These are phyloP conservation scores for Aspergillus luchuensis DNA, from an alignment of 2,329 filamentous ascomycete genomes.

Conservation along the genomic window DNA sequence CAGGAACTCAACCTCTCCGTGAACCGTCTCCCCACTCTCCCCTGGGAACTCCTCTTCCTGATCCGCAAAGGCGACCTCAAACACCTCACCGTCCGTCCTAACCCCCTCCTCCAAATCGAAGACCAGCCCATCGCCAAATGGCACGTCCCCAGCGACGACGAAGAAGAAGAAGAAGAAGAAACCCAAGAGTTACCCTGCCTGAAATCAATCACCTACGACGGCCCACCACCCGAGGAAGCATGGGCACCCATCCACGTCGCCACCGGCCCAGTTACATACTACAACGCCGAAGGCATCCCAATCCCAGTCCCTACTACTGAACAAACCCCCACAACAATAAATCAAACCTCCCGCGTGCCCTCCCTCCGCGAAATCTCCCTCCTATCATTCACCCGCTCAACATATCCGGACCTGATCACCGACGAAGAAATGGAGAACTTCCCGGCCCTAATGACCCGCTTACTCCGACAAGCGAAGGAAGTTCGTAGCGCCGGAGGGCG, in stretches of 20 bases:
- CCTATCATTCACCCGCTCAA: conserved; percentile 40
- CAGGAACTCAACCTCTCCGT: conserved; percentile 49
- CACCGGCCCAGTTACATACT: conserved; percentile 33
- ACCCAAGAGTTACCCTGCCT: background rate
- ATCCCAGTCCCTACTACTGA: background rate
- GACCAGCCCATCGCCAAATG: conserved; percentile 35
- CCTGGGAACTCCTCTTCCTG: conserved; percentile 49
- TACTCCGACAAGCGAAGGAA: conserved; percentile 39
- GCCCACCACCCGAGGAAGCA: conserved; percentile 30
- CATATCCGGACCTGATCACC: conserved; percentile 40
- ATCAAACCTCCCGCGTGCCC: no score
- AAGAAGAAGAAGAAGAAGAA: no score
- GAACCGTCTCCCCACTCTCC: conserved; percentile 46
- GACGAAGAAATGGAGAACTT: conserved; percentile 38
- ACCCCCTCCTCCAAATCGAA: conserved; percentile 40
- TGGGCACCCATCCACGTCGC: conserved; percentile 43
- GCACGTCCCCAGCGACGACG: conserved; percentile 25
- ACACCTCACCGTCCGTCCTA: conserved; percentile 43
- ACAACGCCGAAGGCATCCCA: conserved; percentile 38
- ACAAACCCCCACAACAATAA: no score
- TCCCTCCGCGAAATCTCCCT: conserved; percentile 49
- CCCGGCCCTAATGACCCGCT: conserved; percentile 36
- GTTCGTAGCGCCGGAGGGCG: conserved; percentile 42
- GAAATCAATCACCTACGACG: conserved; percentile 28
- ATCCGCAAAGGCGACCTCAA: conserved; percentile 41